These are phyloP conservation scores for Coemansia sp. DNA, from an alignment of 192 early-diverging fungal species.

Conservation along the genomic window DNA sequence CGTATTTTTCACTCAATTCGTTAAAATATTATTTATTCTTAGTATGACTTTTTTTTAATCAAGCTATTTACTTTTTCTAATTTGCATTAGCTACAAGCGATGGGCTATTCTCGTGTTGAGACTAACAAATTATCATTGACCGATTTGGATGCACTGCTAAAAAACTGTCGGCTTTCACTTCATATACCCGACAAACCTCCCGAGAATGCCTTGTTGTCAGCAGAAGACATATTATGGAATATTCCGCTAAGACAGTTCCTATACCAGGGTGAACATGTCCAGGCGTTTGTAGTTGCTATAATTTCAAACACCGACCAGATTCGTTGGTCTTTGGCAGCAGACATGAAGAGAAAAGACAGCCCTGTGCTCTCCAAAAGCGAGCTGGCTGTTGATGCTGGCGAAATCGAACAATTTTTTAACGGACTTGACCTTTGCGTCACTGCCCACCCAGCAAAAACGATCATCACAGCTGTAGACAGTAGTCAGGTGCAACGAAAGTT, in stretches of 20 bases:
- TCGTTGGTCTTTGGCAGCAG: slow-evolving; percentile 28
- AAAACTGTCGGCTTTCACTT: slow-evolving; percentile 29
- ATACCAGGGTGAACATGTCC: slow-evolving; percentile 32
- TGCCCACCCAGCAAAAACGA: slow-evolving; percentile 25
- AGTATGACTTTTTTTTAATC: not conserved
- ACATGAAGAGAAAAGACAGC: slow-evolving; percentile 28
- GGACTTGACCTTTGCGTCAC: slow-evolving; percentile 18
- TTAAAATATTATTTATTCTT: not conserved
- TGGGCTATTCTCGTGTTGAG: not conserved
- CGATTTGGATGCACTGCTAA: slow-evolving; percentile 40
- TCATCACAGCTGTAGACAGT: not conserved
- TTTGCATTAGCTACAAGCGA: not conserved
- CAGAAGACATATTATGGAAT: slow-evolving; percentile 21
- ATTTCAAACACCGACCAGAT: slow-evolving; percentile 45
- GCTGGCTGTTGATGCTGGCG: slow-evolving; percentile 23
- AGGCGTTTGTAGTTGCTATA: slow-evolving; percentile 28
- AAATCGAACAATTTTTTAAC: slow-evolving; percentile 28
- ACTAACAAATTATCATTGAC: not conserved
- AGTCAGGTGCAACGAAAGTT: not conserved
- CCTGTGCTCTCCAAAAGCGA: slow-evolving; percentile 15
- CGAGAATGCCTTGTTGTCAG: slow-evolving; percentile 9
- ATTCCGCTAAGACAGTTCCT: slow-evolving; percentile 20
- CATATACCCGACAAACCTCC: slow-evolving; percentile 24
- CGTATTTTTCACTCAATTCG: no score
- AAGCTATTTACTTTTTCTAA: not conserved